Percentiles rank a stretch among this genome's conserved stretches.
Evolutionary conservation across 2,329 filamentous ascomycete species (phyloP).

Genomic region (Lecanoromycetidae sp.): DNA sequence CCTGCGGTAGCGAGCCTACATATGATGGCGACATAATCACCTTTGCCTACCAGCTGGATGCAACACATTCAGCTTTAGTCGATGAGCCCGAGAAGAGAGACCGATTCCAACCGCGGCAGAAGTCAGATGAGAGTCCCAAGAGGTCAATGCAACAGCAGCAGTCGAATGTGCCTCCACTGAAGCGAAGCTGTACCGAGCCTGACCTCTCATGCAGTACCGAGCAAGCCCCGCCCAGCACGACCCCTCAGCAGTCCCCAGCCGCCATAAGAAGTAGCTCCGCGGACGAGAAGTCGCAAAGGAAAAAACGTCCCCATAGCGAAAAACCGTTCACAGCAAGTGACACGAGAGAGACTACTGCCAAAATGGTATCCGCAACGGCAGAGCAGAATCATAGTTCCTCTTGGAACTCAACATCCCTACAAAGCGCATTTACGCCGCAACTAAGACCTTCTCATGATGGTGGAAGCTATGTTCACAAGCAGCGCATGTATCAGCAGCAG

Average conservation of each 20-base stretch:
- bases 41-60: slow-evolving; percentile 15
- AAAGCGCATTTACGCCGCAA: background rate
- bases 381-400: slow-evolving; percentile 1
- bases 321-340: background rate
- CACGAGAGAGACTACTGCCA: background rate
- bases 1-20: slow-evolving; percentile 11
- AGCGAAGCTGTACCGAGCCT: slow-evolving; percentile 8
- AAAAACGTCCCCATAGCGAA: background rate
- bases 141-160: background rate
- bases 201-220: background rate
- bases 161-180: background rate
- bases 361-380: slow-evolving; percentile 4
- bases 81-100: background rate
- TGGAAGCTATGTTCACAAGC: slow-evolving; percentile 19
- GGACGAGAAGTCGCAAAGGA: background rate
- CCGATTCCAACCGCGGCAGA: too few species aligned
- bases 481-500: slow-evolving; percentile 20
- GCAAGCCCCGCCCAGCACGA: background rate
- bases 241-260: background rate
- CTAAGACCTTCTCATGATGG: slow-evolving; percentile 12
- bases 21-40: slow-evolving; percentile 16
- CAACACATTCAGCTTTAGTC: slow-evolving; percentile 3
- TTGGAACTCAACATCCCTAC: background rate
- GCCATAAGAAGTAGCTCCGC: background rate
- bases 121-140: slow-evolving; percentile 4